Evolutionary conservation across 163 green algal species (phyloP).

Genomic region (Scenedesmus sp.): DNA sequence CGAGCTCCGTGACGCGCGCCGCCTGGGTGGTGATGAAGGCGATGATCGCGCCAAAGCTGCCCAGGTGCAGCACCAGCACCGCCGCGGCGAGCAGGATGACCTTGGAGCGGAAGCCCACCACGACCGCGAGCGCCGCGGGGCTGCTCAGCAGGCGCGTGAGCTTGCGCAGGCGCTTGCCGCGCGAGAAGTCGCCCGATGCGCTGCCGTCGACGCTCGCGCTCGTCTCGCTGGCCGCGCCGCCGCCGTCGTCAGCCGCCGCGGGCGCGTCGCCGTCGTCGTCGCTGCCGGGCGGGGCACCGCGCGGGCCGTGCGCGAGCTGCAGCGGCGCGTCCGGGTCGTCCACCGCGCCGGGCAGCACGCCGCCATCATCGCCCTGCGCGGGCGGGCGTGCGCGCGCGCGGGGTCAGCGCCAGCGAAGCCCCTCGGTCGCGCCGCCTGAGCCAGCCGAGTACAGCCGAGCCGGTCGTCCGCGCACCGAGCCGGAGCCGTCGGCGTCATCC

Average conservation of each 20-base stretch:
- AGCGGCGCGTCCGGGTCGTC: conserved; percentile 12
- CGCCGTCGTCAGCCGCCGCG: too few species aligned
- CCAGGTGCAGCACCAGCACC: conserved; percentile 50
- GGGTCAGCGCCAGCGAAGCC: too few species aligned
- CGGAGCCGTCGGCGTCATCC: too few species aligned
- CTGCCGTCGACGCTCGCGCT: conserved; percentile 1
- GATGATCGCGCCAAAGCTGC: conserved; percentile 47
- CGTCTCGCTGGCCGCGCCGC: too few species aligned
- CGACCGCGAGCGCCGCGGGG: conserved; percentile 11
- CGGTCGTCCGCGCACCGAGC: too few species aligned
- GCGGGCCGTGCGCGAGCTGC: conserved; percentile 7
- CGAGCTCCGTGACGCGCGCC: conserved; percentile 33
- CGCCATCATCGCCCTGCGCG: too few species aligned
- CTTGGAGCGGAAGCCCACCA: conserved; percentile 37
- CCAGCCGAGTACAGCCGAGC: too few species aligned
- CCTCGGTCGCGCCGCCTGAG: too few species aligned
- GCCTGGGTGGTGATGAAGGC: conserved; percentile 35
- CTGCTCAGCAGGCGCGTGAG: conserved; percentile 43
- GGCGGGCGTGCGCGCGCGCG: too few species aligned
- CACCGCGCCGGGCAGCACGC: conserved; percentile 40
- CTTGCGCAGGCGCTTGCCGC: conserved; percentile 55
- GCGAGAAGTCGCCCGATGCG: conserved; percentile 24
- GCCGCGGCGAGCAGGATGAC: conserved; percentile 33
- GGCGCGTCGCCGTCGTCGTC: too few species aligned
- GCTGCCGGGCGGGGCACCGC: too few species aligned